Base-by-base conservation (phyloP, 2,329 filamentous ascomycete genomes). In the Coniochaeta sp. region DNA sequence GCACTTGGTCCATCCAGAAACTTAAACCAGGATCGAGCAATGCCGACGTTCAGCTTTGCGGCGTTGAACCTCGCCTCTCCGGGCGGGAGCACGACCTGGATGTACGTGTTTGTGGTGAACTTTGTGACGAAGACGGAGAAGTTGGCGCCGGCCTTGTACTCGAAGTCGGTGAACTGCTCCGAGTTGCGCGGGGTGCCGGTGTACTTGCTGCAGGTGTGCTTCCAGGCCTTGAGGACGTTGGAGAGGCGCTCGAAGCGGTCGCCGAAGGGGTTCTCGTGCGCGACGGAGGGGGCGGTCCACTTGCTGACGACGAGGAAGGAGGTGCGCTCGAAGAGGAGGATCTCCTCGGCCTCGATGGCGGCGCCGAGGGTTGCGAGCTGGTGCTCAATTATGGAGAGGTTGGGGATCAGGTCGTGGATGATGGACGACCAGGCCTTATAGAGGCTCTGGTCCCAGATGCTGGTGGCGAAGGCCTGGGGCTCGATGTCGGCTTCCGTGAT, bases 401-500 rank as follows among this genome's bases (percentile, higher is more conserved):
- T 98, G 3, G 95, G 95, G n/a, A 98, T 95, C 54, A 99, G 82
- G 71, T 93, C 93, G 79, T 99, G 95, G 63, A 99, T 97, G 68
- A 99, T 97, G 71, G 90, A 91, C 0, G 95, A 95, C 95, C 95
- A 99, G 1, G 95, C 95, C 75, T 96, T 96, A 81, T 98, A 99
- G 40, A 99, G 80, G 60, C 90, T 96, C 78, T 99, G 95, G 71
- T 99, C 95, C 95, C 95, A 99, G 71, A 99, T 99, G 59, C 90
- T 96, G 34, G 93, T 98, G 11, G 92, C 90, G 72, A 96, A 98
- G 62, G 93, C 92, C 61, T 91, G 90, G 62, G 97, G 82, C 64
- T 88, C 84, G 71, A 96, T 82, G 60, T 72, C 62, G 28, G 54
- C 17, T 14, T 57, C 54, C 3, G n/a, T 34, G 38, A 62, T 40